phyloP scores from a whole-genome alignment of 257 asterid genomes.

The Handroanthus guayacan region DNA sequence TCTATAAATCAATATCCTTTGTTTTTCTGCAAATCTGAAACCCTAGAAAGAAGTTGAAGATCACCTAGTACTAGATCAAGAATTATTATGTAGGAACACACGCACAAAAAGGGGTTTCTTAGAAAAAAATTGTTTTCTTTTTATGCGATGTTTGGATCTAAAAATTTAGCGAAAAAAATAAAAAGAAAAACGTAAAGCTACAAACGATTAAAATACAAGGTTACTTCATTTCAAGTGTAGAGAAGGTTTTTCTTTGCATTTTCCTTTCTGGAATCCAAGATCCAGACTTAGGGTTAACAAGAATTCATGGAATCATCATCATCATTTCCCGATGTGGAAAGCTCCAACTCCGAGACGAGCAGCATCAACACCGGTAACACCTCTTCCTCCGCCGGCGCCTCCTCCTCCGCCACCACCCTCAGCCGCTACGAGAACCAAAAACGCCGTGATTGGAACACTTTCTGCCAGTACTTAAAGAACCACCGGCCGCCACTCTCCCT shows the following conservation, averaged over 20 bases:
- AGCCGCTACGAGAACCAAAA: constrained; percentile 94
- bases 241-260: too few relatives aligned
- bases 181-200: too few relatives aligned
- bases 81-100: background rate
- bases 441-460: constrained; percentile 96
- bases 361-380: constrained; percentile 32
- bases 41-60: constrained; percentile 33
- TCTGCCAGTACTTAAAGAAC: constrained; percentile 81
- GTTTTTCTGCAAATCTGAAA: constrained; percentile 25
- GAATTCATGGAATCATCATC: constrained; percentile 50
- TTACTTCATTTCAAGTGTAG: too few relatives aligned
- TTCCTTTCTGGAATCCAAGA: background rate
- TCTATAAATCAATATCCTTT: constrained; percentile 20
- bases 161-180: too few relatives aligned
- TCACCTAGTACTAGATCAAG: background rate
- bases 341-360: constrained; percentile 59
- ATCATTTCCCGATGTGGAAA: constrained; percentile 52
- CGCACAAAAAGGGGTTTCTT: background rate
- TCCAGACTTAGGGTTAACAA: background rate
- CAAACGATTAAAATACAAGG: too few relatives aligned
- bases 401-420: constrained; percentile 49
- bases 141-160: too few relatives aligned
- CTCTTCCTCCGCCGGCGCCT: constrained; percentile 31
- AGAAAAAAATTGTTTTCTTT: too few relatives aligned
- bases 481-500: constrained; percentile 94